These are phyloP conservation scores for Aspergillus avenaceus DNA, from an alignment of 495 filamentous ascomycete genomes.

Conservation along the genomic window DNA sequence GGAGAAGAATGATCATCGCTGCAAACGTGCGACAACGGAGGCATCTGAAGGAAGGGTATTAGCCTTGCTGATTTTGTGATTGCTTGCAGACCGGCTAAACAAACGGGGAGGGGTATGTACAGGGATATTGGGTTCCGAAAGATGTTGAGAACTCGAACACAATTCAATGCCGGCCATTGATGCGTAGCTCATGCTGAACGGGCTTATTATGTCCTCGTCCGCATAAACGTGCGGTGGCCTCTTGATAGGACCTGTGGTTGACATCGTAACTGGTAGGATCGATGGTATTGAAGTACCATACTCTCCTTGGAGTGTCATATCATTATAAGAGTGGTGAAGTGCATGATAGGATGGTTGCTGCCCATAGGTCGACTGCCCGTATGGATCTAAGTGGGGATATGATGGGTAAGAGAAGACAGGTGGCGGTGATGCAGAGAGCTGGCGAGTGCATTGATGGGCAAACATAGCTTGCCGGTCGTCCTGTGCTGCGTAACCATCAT, in stretches of 20 bases:
- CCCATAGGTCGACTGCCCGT: constrained; percentile 60
- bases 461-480: constrained; percentile 53
- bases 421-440: constrained; percentile 67
- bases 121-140: constrained; percentile 31
- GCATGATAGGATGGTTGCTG: constrained; percentile 62
- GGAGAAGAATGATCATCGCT: constrained; percentile 68
- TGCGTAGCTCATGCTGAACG: constrained; percentile 73
- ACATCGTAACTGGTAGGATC: constrained; percentile 60
- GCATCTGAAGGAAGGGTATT: constrained; percentile 59
- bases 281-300: constrained; percentile 61
- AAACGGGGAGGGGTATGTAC: constrained; percentile 46
- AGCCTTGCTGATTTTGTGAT: constrained; percentile 24
- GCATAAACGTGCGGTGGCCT: constrained; percentile 29
- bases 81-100: constrained; percentile 43
- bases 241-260: constrained; percentile 48
- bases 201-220: constrained; percentile 65
- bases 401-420: constrained; percentile 71
- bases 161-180: constrained; percentile 74
- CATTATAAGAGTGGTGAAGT: constrained; percentile 53
- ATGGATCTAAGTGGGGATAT: constrained; percentile 62
- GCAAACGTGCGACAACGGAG: constrained; percentile 78
- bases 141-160: constrained; percentile 35
- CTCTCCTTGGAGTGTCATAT: constrained; percentile 52
- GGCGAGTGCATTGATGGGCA: constrained; percentile 65
- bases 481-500: constrained; percentile 38